phyloP scores from a whole-genome alignment of 2,329 filamentous ascomycete genomes.

The Trichophyton schoenleinii region DNA sequence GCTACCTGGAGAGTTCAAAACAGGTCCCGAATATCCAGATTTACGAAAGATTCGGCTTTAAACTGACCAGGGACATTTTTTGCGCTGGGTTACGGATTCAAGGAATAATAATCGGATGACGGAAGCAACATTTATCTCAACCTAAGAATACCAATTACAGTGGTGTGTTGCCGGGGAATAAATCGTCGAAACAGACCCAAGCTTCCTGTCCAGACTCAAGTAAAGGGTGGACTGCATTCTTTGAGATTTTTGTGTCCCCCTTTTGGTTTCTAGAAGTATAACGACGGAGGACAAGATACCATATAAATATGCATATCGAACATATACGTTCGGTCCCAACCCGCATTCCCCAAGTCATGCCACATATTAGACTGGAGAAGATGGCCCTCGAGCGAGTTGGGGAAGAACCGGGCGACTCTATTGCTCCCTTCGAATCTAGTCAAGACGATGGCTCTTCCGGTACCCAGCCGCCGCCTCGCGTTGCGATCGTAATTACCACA shows the following conservation, averaged over 20 bases:
- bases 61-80: slow-evolving; percentile 55
- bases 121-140: background rate
- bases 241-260: background rate
- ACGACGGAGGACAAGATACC: background rate
- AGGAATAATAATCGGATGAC: background rate
- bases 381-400: background rate
- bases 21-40: slow-evolving; percentile 57
- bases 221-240: background rate
- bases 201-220: background rate
- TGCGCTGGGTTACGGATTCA: background rate
- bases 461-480: background rate
- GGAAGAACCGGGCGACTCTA: background rate
- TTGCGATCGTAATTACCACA: background rate
- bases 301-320: background rate
- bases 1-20: slow-evolving; percentile 60
- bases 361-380: background rate
- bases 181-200: background rate
- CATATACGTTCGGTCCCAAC: background rate
- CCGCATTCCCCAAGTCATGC: background rate
- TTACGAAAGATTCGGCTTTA: slow-evolving; percentile 58
- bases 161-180: background rate
- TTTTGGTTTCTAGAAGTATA: background rate
- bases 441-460: background rate
- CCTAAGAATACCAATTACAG: background rate
- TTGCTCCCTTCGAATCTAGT: background rate